Base-by-base conservation (phyloP, 169 alveolate species). In the Cryptosporidium tyzzeri region DNA sequence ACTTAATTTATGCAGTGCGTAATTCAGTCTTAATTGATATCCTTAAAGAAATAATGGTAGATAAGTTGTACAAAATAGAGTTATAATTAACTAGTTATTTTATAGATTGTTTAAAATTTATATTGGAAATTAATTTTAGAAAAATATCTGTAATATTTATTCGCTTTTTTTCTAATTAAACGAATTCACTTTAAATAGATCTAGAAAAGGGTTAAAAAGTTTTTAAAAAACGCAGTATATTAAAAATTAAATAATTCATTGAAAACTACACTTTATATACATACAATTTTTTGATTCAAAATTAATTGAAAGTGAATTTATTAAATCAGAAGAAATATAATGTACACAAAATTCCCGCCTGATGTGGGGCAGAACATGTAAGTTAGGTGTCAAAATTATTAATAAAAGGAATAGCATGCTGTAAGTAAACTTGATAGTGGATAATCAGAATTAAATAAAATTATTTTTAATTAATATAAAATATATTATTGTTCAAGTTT, bases 361-460 rank as follows among this genome's bases (percentile, higher is more conserved):
- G 35, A 21, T 55, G 67, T 55, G 67, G 67, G 67, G 67, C 35
- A 23, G 10, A 55, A 55, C 67, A 55, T 55, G 67, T 55, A 55
- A 55, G 67, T 55, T 55, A 55, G 29, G 67, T 55, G 67, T 55
- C 67, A 55, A 55, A 53, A 55, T 55, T 55, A 48, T 48, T 48
- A 10, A 48, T 48, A 55, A 21, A 21, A 55, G 35, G 67, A 10
- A 55, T 23, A 55, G 18, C 67, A 48, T 48, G 21, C 23, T 55
- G 35, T 55, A 21, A 55, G 67, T 55, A 55, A 26, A 26, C 2
- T 55, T 12, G 26, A 55, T 55, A 55, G 67, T 55, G 67, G 67
- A 55, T 55, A 55, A 55, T 55, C 35, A 21, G 67, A 55, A 55
- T 55, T 23, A 8, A 55, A 10, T 23, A 26, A 55, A 55, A 26